Evolutionary conservation across 2,329 filamentous ascomycete genomes (phyloP).

Genomic region (Fusarium mexicanum): DNA sequence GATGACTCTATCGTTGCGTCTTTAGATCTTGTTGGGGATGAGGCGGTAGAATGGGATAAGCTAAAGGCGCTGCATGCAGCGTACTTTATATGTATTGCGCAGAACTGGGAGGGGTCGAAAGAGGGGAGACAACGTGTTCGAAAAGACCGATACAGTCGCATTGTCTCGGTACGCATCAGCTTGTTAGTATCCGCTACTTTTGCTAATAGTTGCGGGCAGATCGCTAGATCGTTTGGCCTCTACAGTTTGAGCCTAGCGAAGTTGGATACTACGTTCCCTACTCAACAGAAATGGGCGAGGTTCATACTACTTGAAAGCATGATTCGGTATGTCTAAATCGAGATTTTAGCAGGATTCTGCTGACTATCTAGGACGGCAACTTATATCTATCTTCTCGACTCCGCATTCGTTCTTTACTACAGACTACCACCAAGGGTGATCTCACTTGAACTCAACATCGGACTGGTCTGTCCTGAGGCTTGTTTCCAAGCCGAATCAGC

Average conservation of each 20-base stretch:
- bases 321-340: not conserved
- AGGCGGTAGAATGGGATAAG: not conserved
- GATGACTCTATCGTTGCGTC: not conserved
- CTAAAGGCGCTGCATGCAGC: not conserved
- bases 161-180: not conserved
- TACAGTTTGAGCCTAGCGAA: not conserved
- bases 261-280: not conserved
- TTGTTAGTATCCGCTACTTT: not conserved
- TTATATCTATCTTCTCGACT: not conserved
- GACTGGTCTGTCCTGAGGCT: not conserved
- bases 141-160: not conserved
- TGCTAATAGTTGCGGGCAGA: not conserved
- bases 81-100: not conserved
- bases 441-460: not conserved
- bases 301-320: not conserved
- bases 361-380: not conserved
- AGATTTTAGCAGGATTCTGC: rapidly evolving
- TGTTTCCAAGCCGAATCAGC: not conserved
- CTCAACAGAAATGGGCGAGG: not conserved
- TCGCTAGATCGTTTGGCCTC: not conserved
- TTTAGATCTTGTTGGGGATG: not conserved
- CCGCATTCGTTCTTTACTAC: not conserved
- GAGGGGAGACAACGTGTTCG: not conserved
- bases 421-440: not conserved
- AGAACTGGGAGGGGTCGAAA: not conserved